A percentile compares a stretch with the other conserved stretches of the same genome.
Conservation (phyloP, 2,329 filamentous ascomycete genomes). For the Dactylellina parvicollis region DNA sequence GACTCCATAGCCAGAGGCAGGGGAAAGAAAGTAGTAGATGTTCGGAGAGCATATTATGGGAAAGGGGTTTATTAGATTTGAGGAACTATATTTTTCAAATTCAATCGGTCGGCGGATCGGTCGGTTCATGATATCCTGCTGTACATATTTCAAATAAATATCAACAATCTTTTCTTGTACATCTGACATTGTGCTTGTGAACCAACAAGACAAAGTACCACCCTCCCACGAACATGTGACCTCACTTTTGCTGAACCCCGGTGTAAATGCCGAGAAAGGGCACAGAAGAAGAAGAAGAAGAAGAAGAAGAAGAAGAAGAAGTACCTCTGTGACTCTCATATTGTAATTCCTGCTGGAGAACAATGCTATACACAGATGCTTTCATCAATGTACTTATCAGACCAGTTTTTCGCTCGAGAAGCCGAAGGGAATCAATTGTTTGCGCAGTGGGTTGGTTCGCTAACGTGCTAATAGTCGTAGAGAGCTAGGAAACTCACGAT, state of each 20-base stretch:
- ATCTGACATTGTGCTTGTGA: not conserved
- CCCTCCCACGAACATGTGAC: no score
- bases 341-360: constrained; percentile 94
- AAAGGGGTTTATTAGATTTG: constrained; percentile 53
- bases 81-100: not conserved
- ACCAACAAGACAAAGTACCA: not conserved
- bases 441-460: constrained; percentile 78
- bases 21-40: constrained; percentile 95
- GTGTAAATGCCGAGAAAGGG: no score
- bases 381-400: constrained; percentile 95
- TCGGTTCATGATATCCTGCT: constrained; percentile 5
- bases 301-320: not conserved
- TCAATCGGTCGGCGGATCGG: constrained; percentile 2
- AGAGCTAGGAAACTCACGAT: constrained; percentile 65
- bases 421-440: constrained; percentile 84
- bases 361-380: constrained; percentile 98
- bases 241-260: no score
- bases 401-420: constrained; percentile 92
- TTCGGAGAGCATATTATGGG: constrained; percentile 90
- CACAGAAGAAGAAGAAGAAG: no score
- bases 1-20: constrained; percentile 88
- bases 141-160: constrained; percentile 16
- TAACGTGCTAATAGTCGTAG: constrained; percentile 70
- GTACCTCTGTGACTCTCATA: constrained; percentile 65
- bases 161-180: not conserved